Percentiles rank a stretch among this genome's conserved stretches.
Conservation (phyloP, 1,139 yeast genomes). For the Sugiyamaella sp. region DNA sequence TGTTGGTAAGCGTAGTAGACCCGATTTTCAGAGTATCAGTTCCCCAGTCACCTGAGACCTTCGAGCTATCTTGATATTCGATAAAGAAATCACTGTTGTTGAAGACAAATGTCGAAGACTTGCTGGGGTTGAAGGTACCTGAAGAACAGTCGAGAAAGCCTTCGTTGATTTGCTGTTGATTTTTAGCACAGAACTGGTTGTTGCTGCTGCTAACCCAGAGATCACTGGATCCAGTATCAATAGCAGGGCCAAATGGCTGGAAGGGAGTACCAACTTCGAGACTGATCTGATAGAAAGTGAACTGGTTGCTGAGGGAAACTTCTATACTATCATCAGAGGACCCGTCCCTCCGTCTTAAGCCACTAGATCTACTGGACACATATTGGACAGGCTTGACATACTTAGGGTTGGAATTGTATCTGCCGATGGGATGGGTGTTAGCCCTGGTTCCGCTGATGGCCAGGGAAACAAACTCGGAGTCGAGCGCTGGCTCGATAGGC, state of each 20-base stretch:
- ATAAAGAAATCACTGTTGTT: slow-evolving; percentile 44
- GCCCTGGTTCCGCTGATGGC: slow-evolving; percentile 15
- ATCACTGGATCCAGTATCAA: slow-evolving; percentile 56
- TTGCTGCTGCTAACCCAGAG: slow-evolving; percentile 55
- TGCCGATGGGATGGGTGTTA: slow-evolving; percentile 20
- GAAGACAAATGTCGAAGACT: slow-evolving; percentile 29
- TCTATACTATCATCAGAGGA: not conserved
- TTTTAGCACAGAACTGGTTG: slow-evolving; percentile 40
- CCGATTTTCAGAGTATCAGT: slow-evolving; percentile 49
- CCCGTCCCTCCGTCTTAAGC: slow-evolving; percentile 48
- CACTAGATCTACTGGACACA: slow-evolving; percentile 75
- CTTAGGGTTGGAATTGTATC: slow-evolving; percentile 14
- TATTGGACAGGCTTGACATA: slow-evolving; percentile 50
- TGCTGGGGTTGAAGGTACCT: slow-evolving; percentile 31
- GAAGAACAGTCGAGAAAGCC: slow-evolving; percentile 26
- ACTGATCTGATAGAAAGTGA: slow-evolving; percentile 43
- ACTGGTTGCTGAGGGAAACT: slow-evolving; percentile 29
- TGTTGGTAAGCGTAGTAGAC: slow-evolving; percentile 42
- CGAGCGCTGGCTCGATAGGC: not conserved
- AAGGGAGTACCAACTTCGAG: slow-evolving; percentile 46
- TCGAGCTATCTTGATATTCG: slow-evolving; percentile 64
- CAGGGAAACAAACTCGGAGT: slow-evolving; percentile 15
- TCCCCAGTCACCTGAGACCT: slow-evolving; percentile 53
- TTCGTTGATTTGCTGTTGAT: slow-evolving; percentile 17
- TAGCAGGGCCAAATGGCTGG: slow-evolving; percentile 41